Base-by-base conservation (phyloP, 495 filamentous ascomycete genomes). In the Thermothielavioides terrestris region DNA sequence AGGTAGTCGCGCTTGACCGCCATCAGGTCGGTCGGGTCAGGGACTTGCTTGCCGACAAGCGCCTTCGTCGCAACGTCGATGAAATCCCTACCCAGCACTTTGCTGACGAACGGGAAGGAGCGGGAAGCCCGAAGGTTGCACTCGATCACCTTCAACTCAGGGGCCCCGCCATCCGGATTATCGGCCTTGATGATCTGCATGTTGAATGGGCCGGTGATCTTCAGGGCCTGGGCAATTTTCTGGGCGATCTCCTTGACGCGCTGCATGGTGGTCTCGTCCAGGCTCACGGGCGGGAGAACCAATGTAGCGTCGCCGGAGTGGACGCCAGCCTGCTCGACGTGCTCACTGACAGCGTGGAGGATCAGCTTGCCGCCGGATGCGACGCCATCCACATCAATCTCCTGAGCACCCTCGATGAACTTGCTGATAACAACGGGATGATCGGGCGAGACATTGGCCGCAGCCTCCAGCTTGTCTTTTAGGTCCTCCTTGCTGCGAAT, bases 361-460 rank as follows among this genome's bases (percentile, higher is more conserved):
- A 96, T 82, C 71, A 97, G 84, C 43, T 81, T 82, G 52, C 91
- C 91, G 54, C 83, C 77, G 35, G 84, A 86, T 39, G 86, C 91
- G 20, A 98, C 92, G 58, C 86, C 92, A 58, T 98, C 92, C 70
- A 96, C 89, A 59, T 98, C 92, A 43, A 98, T 95, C 69, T 98
- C 92, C 75, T 94, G 86, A 17, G 90, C 90, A 52, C 88, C 88
- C 68, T 96, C 92, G 52, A 98, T 97, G 68, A 96, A 98, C 73
- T 98, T 96, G 48, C 86, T 95, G 61, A 98, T 95, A 21, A 97
- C 92, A n/a, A 97, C 92, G 14, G 92, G 92, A 70, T 96, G 88
- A 46, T 97, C 92, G 28, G 85, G 86, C n/a, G 91, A 96, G 31
- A 98, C 92, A 52, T 84, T 83, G 40, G 79, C 83, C 23, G 92